Base-by-base conservation (phyloP, 78 protist species). In the Isochrysis galbana region DNA sequence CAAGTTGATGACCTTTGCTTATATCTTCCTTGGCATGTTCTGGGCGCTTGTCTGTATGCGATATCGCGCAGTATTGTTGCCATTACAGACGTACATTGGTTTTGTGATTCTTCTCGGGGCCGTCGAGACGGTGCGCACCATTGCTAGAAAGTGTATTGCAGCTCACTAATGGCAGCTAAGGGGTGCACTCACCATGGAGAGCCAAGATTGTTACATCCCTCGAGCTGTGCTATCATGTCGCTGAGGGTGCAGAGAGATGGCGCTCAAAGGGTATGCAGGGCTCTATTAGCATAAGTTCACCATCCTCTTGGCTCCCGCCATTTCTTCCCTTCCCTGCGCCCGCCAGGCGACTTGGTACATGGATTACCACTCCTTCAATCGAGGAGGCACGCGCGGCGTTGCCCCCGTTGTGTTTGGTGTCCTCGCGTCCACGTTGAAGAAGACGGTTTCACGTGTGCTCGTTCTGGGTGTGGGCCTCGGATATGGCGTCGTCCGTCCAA, bases 401-500 rank as follows among this genome's bases (percentile, higher is more conserved):
- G 47, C 21, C 39, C 86, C 86, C 22, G 11, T 78, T 34, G 48
- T 78, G n/a, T 4, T 78, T n/a, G 86, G 48, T 29, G 86, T 78
- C 32, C 32, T 41, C 48, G 47, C n/a, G 32, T 36, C 42, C 48
- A 41, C 86, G 36, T 23, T 23, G 34, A 36, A 41, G n/a, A 78
- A 78, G 86, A 78, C 86, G n/a, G 48, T 78, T 46, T 78, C 86
- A 17, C 47, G 86, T 10, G 51, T 78, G 26, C 86, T 78, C 86
- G 48, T 78, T 25, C 86, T 78, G 36, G 86, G 5, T n/a, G 86
- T 78, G 38, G 21, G 42, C 42, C 47, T 41, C 44, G 82, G 86
- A 29, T 78, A 78, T n/a, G 86, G 86, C 45, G 86, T 78, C 86
- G 86, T 78, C 1, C 46, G 86, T 0, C 86, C 86, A n/a, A 78